These are phyloP conservation scores for Gremmenia infestans DNA, from an alignment of 2,329 filamentous ascomycete species.

Conservation along the genomic window DNA sequence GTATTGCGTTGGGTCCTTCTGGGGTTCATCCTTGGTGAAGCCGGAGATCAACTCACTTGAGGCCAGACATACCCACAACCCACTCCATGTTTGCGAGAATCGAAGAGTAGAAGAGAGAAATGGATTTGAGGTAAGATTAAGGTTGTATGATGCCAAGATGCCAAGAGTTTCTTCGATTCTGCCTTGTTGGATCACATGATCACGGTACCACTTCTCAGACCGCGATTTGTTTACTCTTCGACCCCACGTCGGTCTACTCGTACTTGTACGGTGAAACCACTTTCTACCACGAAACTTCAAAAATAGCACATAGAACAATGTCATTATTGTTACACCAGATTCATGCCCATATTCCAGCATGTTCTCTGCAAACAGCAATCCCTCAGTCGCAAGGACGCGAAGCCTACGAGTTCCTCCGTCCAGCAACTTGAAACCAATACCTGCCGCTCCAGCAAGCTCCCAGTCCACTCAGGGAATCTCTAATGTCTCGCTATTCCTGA, in stretches of 20 bases:
- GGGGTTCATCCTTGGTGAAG: no score
- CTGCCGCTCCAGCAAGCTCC: slow-evolving; percentile 4
- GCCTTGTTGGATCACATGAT: not conserved
- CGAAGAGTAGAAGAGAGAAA: not conserved
- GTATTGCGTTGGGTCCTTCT: no score
- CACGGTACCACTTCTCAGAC: not conserved
- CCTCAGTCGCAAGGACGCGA: slow-evolving; percentile 19
- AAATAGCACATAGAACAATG: not conserved
- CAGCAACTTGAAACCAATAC: slow-evolving; percentile 5
- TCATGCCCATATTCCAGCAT: not conserved
- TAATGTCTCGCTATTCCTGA: slow-evolving; percentile 65
- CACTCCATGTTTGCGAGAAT: not conserved
- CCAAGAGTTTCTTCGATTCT: not conserved
- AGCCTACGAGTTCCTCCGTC: slow-evolving; percentile 24
- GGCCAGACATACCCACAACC: no score
- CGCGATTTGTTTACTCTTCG: not conserved
- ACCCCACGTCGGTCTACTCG: not conserved
- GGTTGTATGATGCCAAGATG: not conserved
- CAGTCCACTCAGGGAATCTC: slow-evolving; percentile 36
- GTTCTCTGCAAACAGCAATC: slow-evolving; percentile 16
- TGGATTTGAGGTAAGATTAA: not conserved
- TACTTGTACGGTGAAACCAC: not conserved
- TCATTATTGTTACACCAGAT: not conserved
- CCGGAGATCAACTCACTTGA: no score
- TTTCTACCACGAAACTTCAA: not conserved